A percentile compares a stretch with the other conserved stretches of the same genome.
phyloP scores from a whole-genome alignment of 148 eudicot genomes.

The Chenopodium quinoa region DNA sequence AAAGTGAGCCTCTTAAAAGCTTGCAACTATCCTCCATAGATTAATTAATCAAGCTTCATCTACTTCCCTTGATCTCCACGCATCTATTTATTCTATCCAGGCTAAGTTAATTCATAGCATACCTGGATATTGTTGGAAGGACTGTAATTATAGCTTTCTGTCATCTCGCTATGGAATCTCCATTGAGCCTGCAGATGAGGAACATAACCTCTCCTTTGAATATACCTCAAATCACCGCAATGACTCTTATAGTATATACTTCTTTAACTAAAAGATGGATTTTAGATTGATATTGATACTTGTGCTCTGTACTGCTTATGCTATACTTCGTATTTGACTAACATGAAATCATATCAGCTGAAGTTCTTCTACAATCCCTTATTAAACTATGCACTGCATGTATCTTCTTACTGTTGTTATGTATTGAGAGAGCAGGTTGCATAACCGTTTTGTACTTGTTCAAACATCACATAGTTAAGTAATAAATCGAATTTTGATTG shows the following conservation, averaged over 20 bases:
- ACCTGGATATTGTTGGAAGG: not conserved
- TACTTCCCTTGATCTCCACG: too few relatives aligned
- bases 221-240: not conserved
- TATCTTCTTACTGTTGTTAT: not conserved
- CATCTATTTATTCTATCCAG: too few relatives aligned
- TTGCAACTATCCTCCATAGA: too few relatives aligned
- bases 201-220: not conserved
- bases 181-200: not conserved
- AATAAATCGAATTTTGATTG: constrained; percentile 7
- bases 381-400: not conserved
- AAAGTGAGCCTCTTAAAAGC: too few relatives aligned
- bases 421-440: not conserved
- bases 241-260: not conserved
- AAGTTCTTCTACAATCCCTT: not conserved
- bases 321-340: too few relatives aligned
- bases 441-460: not conserved
- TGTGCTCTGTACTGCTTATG: not conserved
- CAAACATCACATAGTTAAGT: not conserved
- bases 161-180: not conserved
- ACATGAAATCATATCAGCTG: not conserved
- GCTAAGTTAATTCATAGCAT: not conserved
- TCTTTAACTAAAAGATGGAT: not conserved
- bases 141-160: not conserved
- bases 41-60: too few relatives aligned
- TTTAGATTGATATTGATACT: not conserved